Evolutionary conservation across 2,329 filamentous ascomycete species (phyloP), one percentile per base, ranked within the genome.

Genomic region (Talaromyces sp.): DNA sequence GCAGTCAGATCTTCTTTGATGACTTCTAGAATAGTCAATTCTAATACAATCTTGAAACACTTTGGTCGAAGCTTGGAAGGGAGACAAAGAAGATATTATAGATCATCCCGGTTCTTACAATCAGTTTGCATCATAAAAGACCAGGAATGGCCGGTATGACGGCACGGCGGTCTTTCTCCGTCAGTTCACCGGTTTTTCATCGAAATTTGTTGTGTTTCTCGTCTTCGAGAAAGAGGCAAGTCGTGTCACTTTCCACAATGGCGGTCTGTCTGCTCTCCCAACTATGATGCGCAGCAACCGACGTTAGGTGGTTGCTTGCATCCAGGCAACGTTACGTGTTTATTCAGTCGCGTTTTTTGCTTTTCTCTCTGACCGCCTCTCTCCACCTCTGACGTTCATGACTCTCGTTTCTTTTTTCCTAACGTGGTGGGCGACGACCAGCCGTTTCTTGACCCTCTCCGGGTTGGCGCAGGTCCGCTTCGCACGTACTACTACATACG

Each of bases 341-440:
- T 35, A 24, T 57, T n/a, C 49, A n/a, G 24, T 52, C 16, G n/a
- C 33, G 8, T 2, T 49, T 52, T 52, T 52, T 63, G 35, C 47
- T 52, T 52, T 54, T 62, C 45, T 52, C 45, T 24, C 60, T 63
- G 61, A 63, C 61, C 61, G 61, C 61, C 52, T 56, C 39, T 57
- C 61, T 63, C 35, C 50, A 24, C 24, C 27, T 52, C 19, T 49
- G 39, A 45, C 31, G 41, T 54, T 14, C 39, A 63, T 47, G 33
- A 35, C 22, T 56, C 11, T 24, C 33, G 9, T 16, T 62, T 54
- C 27, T 19, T 31, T 45, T 54, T 39, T 33, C 45, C 27, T 19
- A 39, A 31, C 47, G 35, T 31, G 60, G 60, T 62, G 60, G 60
- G 60, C 37, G 60, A 62, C 60, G 47, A 43, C 56, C 16, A 11